These are phyloP conservation scores for Rhodotorula kratochvilovae DNA, from an alignment of 768 basidiomycete genomes.

Conservation along the genomic window DNA sequence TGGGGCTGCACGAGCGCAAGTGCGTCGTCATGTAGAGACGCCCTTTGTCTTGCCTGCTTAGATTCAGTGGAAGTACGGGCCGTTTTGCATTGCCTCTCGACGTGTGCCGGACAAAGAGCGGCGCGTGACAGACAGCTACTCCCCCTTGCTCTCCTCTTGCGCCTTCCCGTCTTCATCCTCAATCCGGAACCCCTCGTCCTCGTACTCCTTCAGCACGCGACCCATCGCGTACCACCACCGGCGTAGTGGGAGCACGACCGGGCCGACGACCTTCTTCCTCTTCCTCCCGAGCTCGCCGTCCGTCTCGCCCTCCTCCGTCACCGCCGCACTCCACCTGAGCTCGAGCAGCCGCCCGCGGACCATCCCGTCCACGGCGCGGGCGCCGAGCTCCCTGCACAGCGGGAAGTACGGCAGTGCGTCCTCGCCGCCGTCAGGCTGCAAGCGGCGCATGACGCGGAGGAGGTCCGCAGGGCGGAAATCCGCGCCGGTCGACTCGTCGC, in stretches of 20 bases:
- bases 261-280: conserved; percentile 59
- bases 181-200: conserved; percentile 47
- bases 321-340: conserved; percentile 48
- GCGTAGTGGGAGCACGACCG: conserved; percentile 71
- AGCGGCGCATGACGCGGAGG: conserved; percentile 72
- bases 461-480: conserved; percentile 76
- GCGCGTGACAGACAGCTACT: too few species aligned
- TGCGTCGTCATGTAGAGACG: conserved; percentile 23
- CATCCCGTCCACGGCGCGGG: conserved; percentile 78
- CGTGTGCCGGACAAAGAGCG: too few species aligned
- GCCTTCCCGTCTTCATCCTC: too few species aligned
- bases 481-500: conserved; percentile 54
- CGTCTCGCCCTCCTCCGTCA: conserved; percentile 53
- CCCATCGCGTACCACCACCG: conserved; percentile 80
- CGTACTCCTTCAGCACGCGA: conserved; percentile 75
- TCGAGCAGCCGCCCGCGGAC: conserved; percentile 64
- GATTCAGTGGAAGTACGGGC: not conserved
- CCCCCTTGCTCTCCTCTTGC: too few species aligned
- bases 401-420: conserved; percentile 71
- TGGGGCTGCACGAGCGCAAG: conserved; percentile 54
- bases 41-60: not conserved
- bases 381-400: conserved; percentile 76
- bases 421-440: conserved; percentile 56
- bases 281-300: conserved; percentile 47
- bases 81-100: too few species aligned